Evolutionary conservation across 2,329 filamentous ascomycete genomes (phyloP), one percentile per base, ranked within the genome.

Genomic region (Alternaria dauci): DNA sequence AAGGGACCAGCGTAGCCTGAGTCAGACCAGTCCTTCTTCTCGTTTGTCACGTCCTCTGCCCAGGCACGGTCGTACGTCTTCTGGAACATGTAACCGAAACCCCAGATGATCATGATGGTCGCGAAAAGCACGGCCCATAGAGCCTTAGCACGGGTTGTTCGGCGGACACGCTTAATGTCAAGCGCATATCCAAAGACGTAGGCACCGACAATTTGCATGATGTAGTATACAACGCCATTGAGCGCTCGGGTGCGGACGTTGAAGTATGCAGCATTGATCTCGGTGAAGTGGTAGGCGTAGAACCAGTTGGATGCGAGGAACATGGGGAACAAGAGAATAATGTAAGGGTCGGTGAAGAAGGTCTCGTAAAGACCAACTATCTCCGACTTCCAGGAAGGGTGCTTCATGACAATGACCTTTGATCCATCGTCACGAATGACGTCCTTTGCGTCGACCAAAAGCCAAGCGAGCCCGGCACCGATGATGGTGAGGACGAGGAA

Each of bases 361-460:
- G 91, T 92, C 77, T 95, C 86, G 78, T 85, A 90, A 2, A 97
- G 86, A 56, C 93, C 93, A 18, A 86, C 65, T 62, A 96, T 79
- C 80, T 97, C 93, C 3, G 91, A 89, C 72, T 87, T 87, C 91
- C 91, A 96, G 52, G 91, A 91, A 4, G 93, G 93, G 79, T 96
- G 91, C 83, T 95, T 94, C 91, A 94, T 96, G 64, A 94, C 80
- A 64, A 96, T 93, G 74, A 96, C 88, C 60, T 88, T 81, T 59
- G 90, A 90, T 59, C 92, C 92, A 75, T 97, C 92, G 38, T 85
- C 83, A 62, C 93, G 92, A 66, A 91, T 82, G 63, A 97, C 86
- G 56, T 88, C 86, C 68, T 86, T 86, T 38, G 91, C 91, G 71
- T 95, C 88, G 71, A 88, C 88, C 4, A 96, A 85, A 41, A 84